phyloP scores from a whole-genome alignment of 805 yeast species.

The Lipomyces yamadae region DNA sequence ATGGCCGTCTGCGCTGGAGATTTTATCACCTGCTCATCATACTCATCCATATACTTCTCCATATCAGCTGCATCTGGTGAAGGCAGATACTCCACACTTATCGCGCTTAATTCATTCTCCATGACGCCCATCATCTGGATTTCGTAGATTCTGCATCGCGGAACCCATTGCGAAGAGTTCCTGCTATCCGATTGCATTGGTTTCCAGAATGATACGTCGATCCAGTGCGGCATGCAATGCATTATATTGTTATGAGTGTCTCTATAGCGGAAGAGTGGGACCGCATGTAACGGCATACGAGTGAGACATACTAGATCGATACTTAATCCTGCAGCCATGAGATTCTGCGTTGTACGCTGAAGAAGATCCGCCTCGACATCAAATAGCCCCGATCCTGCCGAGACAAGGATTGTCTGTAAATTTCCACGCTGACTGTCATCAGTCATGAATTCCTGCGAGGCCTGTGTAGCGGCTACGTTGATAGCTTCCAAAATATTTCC shows the following conservation, averaged over 20 bases:
- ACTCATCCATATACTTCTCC: slow-evolving; percentile 65
- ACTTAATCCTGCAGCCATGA: slow-evolving; percentile 80
- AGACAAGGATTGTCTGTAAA: slow-evolving; percentile 83
- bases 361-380: slow-evolving; percentile 86
- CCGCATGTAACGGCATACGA: slow-evolving; percentile 88
- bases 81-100: slow-evolving; percentile 65
- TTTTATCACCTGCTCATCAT: slow-evolving; percentile 54
- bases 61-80: slow-evolving; percentile 46
- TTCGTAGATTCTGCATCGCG: slow-evolving; percentile 91
- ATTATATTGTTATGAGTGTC: slow-evolving; percentile 36
- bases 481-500: slow-evolving; percentile 89
- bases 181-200: slow-evolving; percentile 51
- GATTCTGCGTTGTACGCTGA: slow-evolving; percentile 72
- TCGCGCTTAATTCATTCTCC: slow-evolving; percentile 81
- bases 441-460: slow-evolving; percentile 76
- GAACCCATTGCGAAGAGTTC: slow-evolving; percentile 65
- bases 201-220: slow-evolving; percentile 89
- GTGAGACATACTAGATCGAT: slow-evolving; percentile 87
- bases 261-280: slow-evolving; percentile 78
- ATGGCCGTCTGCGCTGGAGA: slow-evolving; percentile 4
- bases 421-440: slow-evolving; percentile 88
- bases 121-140: slow-evolving; percentile 98
- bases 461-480: slow-evolving; percentile 77
- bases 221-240: slow-evolving; percentile 92
- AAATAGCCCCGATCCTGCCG: slow-evolving; percentile 92